A percentile compares a stretch with the other conserved stretches of the same genome.
Conservation (phyloP, 352 stramenopile species). For the Phytophthora colocasiae region DNA sequence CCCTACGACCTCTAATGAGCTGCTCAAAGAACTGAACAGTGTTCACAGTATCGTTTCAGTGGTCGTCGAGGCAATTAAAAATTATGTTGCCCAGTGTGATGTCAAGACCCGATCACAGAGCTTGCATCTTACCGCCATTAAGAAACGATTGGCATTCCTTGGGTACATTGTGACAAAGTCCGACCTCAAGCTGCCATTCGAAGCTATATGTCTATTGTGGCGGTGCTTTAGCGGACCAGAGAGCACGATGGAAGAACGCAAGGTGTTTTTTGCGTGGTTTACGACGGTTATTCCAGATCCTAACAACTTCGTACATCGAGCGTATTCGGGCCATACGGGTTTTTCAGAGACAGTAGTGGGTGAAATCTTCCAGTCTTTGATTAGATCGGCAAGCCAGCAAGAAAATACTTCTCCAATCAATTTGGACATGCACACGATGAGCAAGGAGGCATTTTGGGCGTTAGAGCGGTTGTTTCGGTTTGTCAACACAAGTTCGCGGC, state of each 20-base stretch:
- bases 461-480: constrained; percentile 72
- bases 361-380: constrained; percentile 62
- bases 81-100: constrained; percentile 41
- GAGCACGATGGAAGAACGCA: constrained; percentile 42
- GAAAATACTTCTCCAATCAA: constrained; percentile 35
- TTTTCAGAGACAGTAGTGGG: constrained; percentile 57
- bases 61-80: constrained; percentile 64
- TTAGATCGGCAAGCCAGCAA: constrained; percentile 24
- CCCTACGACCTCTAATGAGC: constrained; percentile 52
- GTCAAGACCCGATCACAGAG: constrained; percentile 10
- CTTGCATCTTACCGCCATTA: constrained; percentile 28
- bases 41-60: constrained; percentile 66
- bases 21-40: constrained; percentile 76
- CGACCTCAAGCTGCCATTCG: constrained; percentile 70
- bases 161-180: constrained; percentile 79
- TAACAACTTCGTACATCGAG: constrained; percentile 75
- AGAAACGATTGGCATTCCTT: constrained; percentile 75
- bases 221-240: constrained; percentile 52
- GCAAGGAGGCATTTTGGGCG: constrained; percentile 60
- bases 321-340: constrained; percentile 65
- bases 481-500: constrained; percentile 58
- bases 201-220: constrained; percentile 70
- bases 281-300: constrained; percentile 67
- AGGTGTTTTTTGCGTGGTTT: constrained; percentile 86
- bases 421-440: constrained; percentile 60